Evolutionary conservation across 1,284 basidiomycete species (phyloP), one percentile per base, ranked within the genome.

Genomic region (Apiotrichum domesticum): DNA sequence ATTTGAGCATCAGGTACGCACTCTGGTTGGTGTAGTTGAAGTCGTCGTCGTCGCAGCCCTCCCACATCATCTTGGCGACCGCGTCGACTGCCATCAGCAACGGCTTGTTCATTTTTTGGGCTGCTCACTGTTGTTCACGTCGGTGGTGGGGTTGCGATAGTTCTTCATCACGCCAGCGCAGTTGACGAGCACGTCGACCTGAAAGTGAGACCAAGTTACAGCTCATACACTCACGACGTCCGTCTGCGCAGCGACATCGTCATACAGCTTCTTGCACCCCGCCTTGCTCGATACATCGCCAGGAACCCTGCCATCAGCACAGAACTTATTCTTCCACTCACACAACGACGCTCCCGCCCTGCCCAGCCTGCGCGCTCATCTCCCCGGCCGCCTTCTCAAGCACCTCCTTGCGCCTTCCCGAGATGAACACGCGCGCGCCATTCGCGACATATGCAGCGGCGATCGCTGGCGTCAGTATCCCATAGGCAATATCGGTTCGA

Each of bases 341-440:
- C 54, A 35, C 46, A 37, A 59, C 34, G 29, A 59, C 50, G 29
- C 46, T 44, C 4, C 70, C 71, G 13, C 62, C 63, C 44, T 58
- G 54, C n/a, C 21, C 59, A 3, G 56, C 65, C 40, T 48, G 43
- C 3, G 46, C 46, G 37, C 46, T 61, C 50, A 77, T 66, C 61
- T 75, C 73, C 32, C 60, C 55, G n/a, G 70, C 71, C 13, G 75
- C 61, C 10, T 53, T 55, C 8, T 75, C 66, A 29, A 77, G 62
- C 1, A 74, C 67, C 33, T 77, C 74, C 35, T 62, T 60, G 21
- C 76, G 62, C 35, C 76, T 63, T 10, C 75, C 76, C 10, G 71
- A 71, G 65, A 77, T 77, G 63, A 72, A 74, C 8, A 78, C 76
- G 54, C 67, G 71, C 43, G 74, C 73, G 29, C 76, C 76, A 61